Evolutionary conservation across 352 stramenopile genomes (phyloP), one percentile per base, ranked within the genome.

Genomic region (Peronospora destructor): DNA sequence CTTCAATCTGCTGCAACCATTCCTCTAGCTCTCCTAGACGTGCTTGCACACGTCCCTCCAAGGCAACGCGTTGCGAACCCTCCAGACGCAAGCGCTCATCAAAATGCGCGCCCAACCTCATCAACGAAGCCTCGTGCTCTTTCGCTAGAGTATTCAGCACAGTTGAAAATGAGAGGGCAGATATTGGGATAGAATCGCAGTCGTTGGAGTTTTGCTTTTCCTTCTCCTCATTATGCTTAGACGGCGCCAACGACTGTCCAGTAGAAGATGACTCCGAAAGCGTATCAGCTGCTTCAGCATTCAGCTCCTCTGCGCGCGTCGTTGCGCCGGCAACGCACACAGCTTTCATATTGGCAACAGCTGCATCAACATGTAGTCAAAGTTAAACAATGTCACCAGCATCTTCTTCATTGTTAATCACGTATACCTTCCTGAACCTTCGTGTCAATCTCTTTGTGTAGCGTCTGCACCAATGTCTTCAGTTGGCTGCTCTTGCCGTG

Each of bases 1-100:
- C 74, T 62, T 90, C 78, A 1, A 90, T 62, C 49, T 90, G 80
- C 46, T 91, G 80, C 11, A 91, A 48, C 80, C 80, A 91, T 54
- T 91, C 79, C 42, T 87, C 80, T 11, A 87, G 64, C 39, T 86
- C 72, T 4, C 71, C 66, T 6, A 84, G 68, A 1, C 73, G 74
- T 4, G 53, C 54, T 37, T 76, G 63, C 36, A 87, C 43, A 13
- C 75, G 71, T n/a, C 61, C 68, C 56, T 91, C 75, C 11, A 88
- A 47, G 4, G 56, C 64, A 26, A 80, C 59, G n/a, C 80, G 76
- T 38, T 86, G 75, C 38, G 73, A 84, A 17, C 71, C 74, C 61
- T 91, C 80, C 25, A 86, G 56, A 0, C 62, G 43, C 30, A 87
- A 33, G 1, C 65, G 71, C 25, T 87, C 77, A 30, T 91, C 71